These are phyloP conservation scores for Tetragonia tetragonoides DNA, from an alignment of 148 eudicot genomes.

Conservation along the genomic window DNA sequence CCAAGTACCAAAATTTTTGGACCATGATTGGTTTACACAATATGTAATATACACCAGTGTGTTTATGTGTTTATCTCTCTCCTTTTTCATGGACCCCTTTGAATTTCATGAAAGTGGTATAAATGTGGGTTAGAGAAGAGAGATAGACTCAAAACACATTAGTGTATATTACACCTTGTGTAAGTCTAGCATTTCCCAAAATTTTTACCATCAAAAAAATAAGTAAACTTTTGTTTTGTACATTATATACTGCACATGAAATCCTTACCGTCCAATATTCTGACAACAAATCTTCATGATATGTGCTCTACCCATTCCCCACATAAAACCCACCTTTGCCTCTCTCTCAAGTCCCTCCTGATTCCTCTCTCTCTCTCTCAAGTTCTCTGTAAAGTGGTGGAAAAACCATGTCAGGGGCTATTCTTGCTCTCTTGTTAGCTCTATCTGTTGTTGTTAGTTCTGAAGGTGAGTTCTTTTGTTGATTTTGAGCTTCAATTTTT, in stretches of 20 bases:
- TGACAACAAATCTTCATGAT: slow-evolving; percentile 25
- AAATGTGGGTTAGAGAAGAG: too few species aligned
- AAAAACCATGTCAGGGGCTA: background rate
- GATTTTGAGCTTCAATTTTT: background rate
- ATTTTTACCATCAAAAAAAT: too few species aligned
- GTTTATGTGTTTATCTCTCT: too few species aligned
- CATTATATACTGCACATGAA: too few species aligned
- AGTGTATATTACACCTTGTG: too few species aligned
- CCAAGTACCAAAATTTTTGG: background rate
- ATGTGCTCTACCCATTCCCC: background rate
- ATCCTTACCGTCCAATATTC: slow-evolving; percentile 26
- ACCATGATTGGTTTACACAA: too few species aligned
- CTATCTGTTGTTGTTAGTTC: slow-evolving; percentile 24
- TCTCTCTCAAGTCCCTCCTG: background rate
- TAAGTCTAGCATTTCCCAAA: slow-evolving; percentile 3
- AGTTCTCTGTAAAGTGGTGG: background rate
- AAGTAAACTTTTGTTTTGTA: background rate
- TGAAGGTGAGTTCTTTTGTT: slow-evolving; percentile 20
- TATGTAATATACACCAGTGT: too few species aligned
- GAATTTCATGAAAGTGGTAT: too few species aligned
- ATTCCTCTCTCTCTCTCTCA: slow-evolving; percentile 7
- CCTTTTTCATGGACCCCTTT: too few species aligned
- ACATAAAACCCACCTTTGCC: slow-evolving; percentile 6
- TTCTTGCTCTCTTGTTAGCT: slow-evolving; percentile 21
- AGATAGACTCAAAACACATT: too few species aligned